Conservation (phyloP, 2,329 filamentous ascomycete genomes). For the Ophiobolus disseminans region DNA sequence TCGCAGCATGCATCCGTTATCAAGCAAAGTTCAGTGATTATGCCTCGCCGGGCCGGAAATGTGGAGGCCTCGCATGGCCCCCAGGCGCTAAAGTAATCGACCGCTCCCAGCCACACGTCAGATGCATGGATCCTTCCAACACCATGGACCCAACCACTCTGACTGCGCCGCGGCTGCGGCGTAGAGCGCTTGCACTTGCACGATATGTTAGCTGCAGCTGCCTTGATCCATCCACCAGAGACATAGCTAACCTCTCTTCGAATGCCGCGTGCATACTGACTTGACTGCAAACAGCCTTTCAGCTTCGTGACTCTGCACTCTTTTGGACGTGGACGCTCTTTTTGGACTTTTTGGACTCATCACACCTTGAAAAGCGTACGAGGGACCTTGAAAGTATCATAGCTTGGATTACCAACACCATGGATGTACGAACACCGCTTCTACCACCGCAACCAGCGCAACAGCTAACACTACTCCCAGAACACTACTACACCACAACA, state of each 20-base stretch:
- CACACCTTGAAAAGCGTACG: not conserved
- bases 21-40: not conserved
- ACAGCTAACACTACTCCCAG: constrained; percentile 1
- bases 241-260: constrained; percentile 10
- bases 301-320: not conserved
- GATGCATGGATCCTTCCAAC: constrained; percentile 9
- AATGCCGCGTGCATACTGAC: constrained; percentile 1
- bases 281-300: constrained; percentile 10
- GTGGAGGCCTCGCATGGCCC: constrained; percentile 4
- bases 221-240: constrained; percentile 4
- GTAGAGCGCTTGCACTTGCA: not conserved
- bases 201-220: not conserved
- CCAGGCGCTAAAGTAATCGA: constrained; percentile 7
- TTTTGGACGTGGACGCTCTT: not conserved
- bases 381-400: not conserved
- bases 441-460: not conserved
- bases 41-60: not conserved
- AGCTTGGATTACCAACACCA: not conserved
- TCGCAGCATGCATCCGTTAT: not conserved
- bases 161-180: constrained; percentile 6
- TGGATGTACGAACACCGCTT: constrained; percentile 5
- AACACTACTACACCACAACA: constrained; percentile 1
- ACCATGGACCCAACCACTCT: not conserved
- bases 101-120: constrained; percentile 3
- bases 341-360: not conserved